A percentile compares a stretch with the other conserved stretches of the same genome.
phyloP scores from a whole-genome alignment of 371 early-diverging fungal species.

The Caulochytrium protostelioides region DNA sequence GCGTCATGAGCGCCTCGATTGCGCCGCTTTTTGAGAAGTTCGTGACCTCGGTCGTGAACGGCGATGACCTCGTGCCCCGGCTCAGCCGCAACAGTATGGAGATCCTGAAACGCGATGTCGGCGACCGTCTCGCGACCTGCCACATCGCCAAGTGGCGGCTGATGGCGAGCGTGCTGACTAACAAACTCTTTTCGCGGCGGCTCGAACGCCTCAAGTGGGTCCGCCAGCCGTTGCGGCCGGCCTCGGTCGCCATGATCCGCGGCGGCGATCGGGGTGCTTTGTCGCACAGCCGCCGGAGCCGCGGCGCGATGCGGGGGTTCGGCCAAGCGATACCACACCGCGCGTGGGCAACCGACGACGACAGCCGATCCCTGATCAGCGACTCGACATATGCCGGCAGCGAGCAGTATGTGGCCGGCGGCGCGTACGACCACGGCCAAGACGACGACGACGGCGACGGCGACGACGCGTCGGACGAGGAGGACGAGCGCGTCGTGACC shows the following conservation, averaged over 20 bases:
- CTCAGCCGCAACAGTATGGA: slow-evolving; percentile 14
- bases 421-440: too few relatives aligned
- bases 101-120: slow-evolving; percentile 12
- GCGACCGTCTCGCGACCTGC: slow-evolving; percentile 6
- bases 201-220: background rate
- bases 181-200: background rate
- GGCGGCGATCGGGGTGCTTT: background rate
- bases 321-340: background rate
- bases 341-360: too few relatives aligned
- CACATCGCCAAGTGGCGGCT: slow-evolving; percentile 13
- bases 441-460: too few relatives aligned
- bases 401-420: too few relatives aligned
- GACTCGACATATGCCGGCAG: too few relatives aligned
- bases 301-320: background rate
- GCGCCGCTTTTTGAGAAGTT: slow-evolving; percentile 9
- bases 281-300: background rate
- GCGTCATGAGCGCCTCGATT: slow-evolving; percentile 9
- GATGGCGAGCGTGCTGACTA: slow-evolving; percentile 7
- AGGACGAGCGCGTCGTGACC: too few relatives aligned
- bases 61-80: slow-evolving; percentile 15
- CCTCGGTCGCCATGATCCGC: background rate
- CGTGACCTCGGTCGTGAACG: slow-evolving; percentile 11
- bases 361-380: too few relatives aligned
- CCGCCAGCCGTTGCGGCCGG: background rate
- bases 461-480: too few relatives aligned